Conservation (phyloP, 495 filamentous ascomycete species). For the Tuber calosporum region DNA sequence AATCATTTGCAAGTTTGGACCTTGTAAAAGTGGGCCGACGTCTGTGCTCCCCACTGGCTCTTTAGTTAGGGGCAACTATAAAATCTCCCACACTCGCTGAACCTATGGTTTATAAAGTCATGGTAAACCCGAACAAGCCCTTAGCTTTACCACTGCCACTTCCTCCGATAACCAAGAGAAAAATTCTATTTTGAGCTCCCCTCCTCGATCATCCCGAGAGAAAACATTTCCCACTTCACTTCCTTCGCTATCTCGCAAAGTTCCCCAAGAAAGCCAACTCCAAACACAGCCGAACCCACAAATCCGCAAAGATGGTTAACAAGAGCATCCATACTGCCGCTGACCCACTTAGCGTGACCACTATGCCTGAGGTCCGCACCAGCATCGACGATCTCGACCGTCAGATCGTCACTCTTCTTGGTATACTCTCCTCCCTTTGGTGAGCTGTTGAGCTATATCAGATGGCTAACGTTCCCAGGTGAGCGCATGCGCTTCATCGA, state of each 20-base stretch:
- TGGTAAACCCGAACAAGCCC: background rate
- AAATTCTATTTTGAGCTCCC: background rate
- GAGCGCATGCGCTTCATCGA: conserved; percentile 41
- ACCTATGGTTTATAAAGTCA: background rate
- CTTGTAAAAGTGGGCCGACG: background rate
- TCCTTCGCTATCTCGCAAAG: background rate
- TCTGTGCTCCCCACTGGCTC: background rate
- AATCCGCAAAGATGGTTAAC: background rate
- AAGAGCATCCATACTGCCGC: conserved; percentile 13
- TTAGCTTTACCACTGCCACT: background rate
- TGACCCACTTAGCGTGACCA: conserved; percentile 19
- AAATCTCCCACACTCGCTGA: background rate
- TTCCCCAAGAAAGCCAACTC: background rate
- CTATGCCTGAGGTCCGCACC: conserved; percentile 37
- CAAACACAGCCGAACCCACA: background rate
- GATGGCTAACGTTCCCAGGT: conserved; percentile 18
- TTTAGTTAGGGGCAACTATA: background rate
- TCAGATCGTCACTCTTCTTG: conserved; percentile 38
- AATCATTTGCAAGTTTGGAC: background rate
- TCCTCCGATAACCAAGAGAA: background rate
- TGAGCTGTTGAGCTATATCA: too few relatives aligned
- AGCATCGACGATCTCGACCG: conserved; percentile 39
- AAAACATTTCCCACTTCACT: background rate
- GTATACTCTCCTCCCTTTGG: conserved; percentile 4
- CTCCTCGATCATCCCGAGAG: too few relatives aligned